These are phyloP conservation scores for Alternaria consortialis DNA, from an alignment of 2,329 filamentous ascomycete species.

Conservation along the genomic window DNA sequence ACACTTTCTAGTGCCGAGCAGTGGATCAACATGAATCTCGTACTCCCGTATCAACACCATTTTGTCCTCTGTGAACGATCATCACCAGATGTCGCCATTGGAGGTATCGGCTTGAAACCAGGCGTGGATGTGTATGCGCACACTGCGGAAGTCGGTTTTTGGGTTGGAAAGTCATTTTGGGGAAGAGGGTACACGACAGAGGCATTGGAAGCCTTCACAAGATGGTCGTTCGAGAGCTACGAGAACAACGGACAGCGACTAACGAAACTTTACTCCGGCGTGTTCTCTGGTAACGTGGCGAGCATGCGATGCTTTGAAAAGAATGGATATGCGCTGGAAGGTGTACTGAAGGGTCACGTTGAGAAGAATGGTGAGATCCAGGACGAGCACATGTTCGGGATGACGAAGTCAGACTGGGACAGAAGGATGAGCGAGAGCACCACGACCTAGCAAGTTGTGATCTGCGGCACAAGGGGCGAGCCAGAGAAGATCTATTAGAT, in stretches of 20 bases:
- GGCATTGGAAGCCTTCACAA: slow-evolving; percentile 44
- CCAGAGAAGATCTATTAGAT: not conserved
- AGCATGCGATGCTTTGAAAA: slow-evolving; percentile 51
- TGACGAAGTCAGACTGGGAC: slow-evolving; percentile 46
- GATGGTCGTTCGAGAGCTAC: slow-evolving; percentile 44
- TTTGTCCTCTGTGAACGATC: slow-evolving; percentile 29
- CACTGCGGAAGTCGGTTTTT: slow-evolving; percentile 54
- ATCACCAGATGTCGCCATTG: slow-evolving; percentile 37
- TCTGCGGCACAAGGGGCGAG: not conserved
- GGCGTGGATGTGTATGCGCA: slow-evolving; percentile 48
- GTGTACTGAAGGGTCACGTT: slow-evolving; percentile 44
- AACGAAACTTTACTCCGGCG: slow-evolving; percentile 41
- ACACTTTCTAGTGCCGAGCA: slow-evolving; percentile 40
- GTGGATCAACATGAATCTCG: slow-evolving; percentile 49
- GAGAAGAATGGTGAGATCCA: slow-evolving; percentile 47
- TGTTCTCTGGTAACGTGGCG: slow-evolving; percentile 44
- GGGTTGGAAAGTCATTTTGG: slow-evolving; percentile 52
- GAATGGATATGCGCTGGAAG: slow-evolving; percentile 51
- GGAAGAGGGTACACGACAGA: slow-evolving; percentile 47
- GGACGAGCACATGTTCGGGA: slow-evolving; percentile 48
- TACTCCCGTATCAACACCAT: slow-evolving; percentile 20
- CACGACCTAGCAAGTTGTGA: not conserved
- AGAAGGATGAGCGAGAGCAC: slow-evolving; percentile 7
- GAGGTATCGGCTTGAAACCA: slow-evolving; percentile 51
- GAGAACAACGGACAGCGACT: slow-evolving; percentile 36